Evolutionary conservation across 805 yeast genomes (phyloP), one percentile per base, ranked within the genome.

Genomic region (Pichia exigua): DNA sequence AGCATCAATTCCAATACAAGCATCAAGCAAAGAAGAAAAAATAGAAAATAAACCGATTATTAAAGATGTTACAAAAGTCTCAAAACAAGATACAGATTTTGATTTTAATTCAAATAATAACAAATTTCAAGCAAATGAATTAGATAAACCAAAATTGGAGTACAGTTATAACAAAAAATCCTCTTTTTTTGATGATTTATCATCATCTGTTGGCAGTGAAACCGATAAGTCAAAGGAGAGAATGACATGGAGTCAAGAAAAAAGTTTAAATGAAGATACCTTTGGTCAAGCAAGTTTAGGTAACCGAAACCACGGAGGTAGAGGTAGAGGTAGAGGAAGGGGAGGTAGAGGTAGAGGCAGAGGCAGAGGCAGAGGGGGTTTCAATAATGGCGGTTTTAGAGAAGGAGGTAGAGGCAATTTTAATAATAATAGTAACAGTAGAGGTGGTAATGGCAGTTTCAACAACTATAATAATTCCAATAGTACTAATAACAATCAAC

Each of bases 141-240:
- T 67, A 41, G 54, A 61, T 18, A 60, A 51, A 11, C 59, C 63
- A 5, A n/a, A 44, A 9, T 57, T 59, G 11, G 65, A 54, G 18
- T 68, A 64, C 24, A 69, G 66, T 27, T 94, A 94, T 72, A 79
- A 90, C 71, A 89, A 83, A 66, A 77, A 78, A 61, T 79, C 89
- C 15, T 90, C 97, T 1, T 92, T 94, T 67, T 92, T 92, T 63
- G 98, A 94, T 68, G 80, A 78, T 55, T 79, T 92, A 52, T 85
- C 95, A 12, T 79, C 89, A 12, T 82, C 89, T 4, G 74, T 82
- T 40, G 78, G 76, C 49, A 9, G 20, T 35, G 39, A 9, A 4
- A 35, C 17, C 8, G 75, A 75, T 46, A 62, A 68, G 26, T 62
- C 66, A 10, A 66, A 65, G 28, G 68, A 65, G 24, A 61, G 69